Base-by-base conservation (phyloP, 2,329 filamentous ascomycete genomes). In the Venturia nashicola region DNA sequence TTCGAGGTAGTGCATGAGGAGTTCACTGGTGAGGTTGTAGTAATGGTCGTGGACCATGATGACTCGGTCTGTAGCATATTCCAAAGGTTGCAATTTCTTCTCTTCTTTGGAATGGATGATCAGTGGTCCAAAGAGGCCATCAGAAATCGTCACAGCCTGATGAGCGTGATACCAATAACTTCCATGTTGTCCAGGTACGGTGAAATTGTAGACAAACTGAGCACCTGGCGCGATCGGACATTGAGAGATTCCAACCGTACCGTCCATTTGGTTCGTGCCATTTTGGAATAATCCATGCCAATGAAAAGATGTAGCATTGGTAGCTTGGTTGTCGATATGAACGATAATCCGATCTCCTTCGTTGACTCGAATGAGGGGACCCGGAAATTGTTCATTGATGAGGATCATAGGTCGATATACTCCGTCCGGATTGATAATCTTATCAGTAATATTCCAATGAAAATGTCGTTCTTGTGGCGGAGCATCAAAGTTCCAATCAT, bases 321-420 rank as follows among this genome's bases (percentile, higher is more conserved):
- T 85, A 8, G 82, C 82, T 5, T 77, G 74, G 71, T 88, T 88
- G 66, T 78, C 73, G 55, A 83, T 77, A 63, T 84, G 83, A 66
- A 87, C 76, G 65, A 87, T 71, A 61, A 88, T 68, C 20, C 76
- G 79, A 70, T 90, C 87, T 65, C 86, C 86, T 60, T 85, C 76
- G 60, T 80, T 81, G 46, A 82, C 86, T 62, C 82, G 79, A 64
- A 91, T 85, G 36, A 76, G 74, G 0, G 90, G 89, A 63, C 88
- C 81, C 1, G 89, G 90, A 86, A 89, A 91, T 75, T 86, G 73
- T 5, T 83, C 83, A 70, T 94, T 94, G 76, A 94, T 88, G 59
- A 87, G 88, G 70, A 93, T 89, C 5, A 83, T 82, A 18, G 85
- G 81, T 42, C 89, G 81, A 65, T 80, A 80, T 64, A 78, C 70